Percentiles rank a stretch among this genome's conserved stretches.
These are phyloP conservation scores for Erysimum pusillum DNA, from an alignment of 441 rosid genomes.

Conservation along the genomic window DNA sequence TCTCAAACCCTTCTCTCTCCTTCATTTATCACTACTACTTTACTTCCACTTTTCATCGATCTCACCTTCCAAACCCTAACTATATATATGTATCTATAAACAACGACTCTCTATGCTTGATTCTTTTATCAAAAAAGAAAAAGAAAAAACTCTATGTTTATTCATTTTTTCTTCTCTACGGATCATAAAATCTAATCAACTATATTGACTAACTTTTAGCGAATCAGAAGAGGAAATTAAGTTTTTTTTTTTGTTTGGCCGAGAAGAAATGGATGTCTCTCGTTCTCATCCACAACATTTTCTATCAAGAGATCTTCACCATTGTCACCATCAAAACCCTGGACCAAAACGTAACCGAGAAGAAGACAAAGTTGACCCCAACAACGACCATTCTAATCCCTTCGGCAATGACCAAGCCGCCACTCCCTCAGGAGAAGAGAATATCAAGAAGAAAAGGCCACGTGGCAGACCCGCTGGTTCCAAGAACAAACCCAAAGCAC, in stretches of 20 bases:
- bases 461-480: slow-evolving; percentile 83
- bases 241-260: background rate
- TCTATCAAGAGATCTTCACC: background rate
- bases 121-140: too few relatives aligned
- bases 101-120: background rate
- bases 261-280: slow-evolving; percentile 59
- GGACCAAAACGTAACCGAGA: slow-evolving; percentile 59
- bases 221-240: background rate
- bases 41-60: background rate
- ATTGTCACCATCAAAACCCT: background rate
- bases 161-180: background rate
- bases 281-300: slow-evolving; percentile 55
- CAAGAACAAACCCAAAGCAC: slow-evolving; percentile 77
- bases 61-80: background rate
- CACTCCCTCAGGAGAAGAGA: slow-evolving; percentile 35
- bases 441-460: slow-evolving; percentile 55
- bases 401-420: slow-evolving; percentile 15
- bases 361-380: slow-evolving; percentile 40
- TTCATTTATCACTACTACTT: background rate
- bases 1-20: background rate
- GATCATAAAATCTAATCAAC: background rate
- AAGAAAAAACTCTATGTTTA: background rate
- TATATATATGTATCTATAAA: background rate
- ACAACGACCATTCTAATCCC: slow-evolving; percentile 20
- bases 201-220: background rate